Base-by-base conservation (phyloP, 495 filamentous ascomycete genomes). In the Penicillium pulvis region DNA sequence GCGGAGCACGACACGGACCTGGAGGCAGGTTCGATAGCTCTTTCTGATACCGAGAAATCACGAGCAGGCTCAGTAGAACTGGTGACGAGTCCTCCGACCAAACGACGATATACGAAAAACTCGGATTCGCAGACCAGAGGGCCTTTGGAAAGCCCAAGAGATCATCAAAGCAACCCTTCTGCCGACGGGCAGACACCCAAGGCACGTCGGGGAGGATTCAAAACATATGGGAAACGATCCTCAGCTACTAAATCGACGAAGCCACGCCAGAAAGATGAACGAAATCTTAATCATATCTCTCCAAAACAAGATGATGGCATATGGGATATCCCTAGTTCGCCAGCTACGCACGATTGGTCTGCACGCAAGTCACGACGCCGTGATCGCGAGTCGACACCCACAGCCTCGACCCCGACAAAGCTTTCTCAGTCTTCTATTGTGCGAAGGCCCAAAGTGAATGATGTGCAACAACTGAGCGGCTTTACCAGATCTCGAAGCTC, bases 271-370 rank as follows among this genome's bases (percentile, higher is more conserved):
- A 28, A 20, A 45, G 17, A 43, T n/a, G 46, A 10, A 20, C 45
- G 24, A 16, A 44, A 62, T 9, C 16, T 39, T 12, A 31, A 5
- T 4, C 6, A 28, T n/a, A 31, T 43, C 26, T 28, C 31, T 1
- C 17, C 39, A 16, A 41, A 44, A 17, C 44, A 53, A 30, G 61
- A 57, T 31, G 44, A 56, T 43, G 47, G n/a, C 17, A 67, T 70
- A 56, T 70, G 60, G 41, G 62, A 70, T 41, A 52, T 70, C 26
- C 59, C 64, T 20, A 49, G 49, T 33, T 70, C 67, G 41, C 60
- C 67, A 3, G 47, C 28, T 10, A 31, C 23, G 14, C 12, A 42
- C 12, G 26, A 30, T 26, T 53, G 44, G 30, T 47, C 33, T 61
- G 49, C 17, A 17, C n/a, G 50, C n/a, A 61, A 58, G 36, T n/a